Percentiles rank a stretch among this genome's conserved stretches.
Conservation (phyloP, 495 filamentous ascomycete species). For the Talaromyces liani region DNA sequence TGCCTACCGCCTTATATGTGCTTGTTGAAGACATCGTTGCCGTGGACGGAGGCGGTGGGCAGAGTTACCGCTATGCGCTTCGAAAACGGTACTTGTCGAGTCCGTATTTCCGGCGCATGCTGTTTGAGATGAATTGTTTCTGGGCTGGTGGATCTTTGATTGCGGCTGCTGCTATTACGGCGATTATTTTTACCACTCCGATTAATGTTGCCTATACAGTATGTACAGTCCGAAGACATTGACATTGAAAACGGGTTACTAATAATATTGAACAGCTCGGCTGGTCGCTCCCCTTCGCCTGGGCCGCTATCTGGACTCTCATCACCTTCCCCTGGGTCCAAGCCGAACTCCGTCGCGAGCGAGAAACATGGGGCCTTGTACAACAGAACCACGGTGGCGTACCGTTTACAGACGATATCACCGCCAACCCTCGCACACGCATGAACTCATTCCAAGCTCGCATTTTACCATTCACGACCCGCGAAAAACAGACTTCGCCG, state of each 20-base stretch:
- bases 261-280: slow-evolving; percentile 31
- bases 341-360: slow-evolving; percentile 53
- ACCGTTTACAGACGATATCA: slow-evolving; percentile 32
- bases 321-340: slow-evolving; percentile 66
- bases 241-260: slow-evolving; percentile 9
- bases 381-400: slow-evolving; percentile 28
- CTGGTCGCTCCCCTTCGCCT: slow-evolving; percentile 65
- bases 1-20: slow-evolving; percentile 65
- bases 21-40: slow-evolving; percentile 76
- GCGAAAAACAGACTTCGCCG: slow-evolving; percentile 21
- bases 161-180: slow-evolving; percentile 48
- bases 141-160: slow-evolving; percentile 60
- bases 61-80: slow-evolving; percentile 56
- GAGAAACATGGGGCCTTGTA: slow-evolving; percentile 43
- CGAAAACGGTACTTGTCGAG: slow-evolving; percentile 63
- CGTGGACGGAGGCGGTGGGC: slow-evolving; percentile 68
- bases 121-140: slow-evolving; percentile 66
- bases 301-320: slow-evolving; percentile 57
- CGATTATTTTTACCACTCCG: slow-evolving; percentile 54
- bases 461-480: slow-evolving; percentile 7
- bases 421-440: slow-evolving; percentile 32
- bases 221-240: slow-evolving; percentile 18
- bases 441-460: slow-evolving; percentile 30
- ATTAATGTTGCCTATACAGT: slow-evolving; percentile 65
- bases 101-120: slow-evolving; percentile 61